Conservation (phyloP, 495 filamentous ascomycete species). For the Penicillium turbatum region DNA sequence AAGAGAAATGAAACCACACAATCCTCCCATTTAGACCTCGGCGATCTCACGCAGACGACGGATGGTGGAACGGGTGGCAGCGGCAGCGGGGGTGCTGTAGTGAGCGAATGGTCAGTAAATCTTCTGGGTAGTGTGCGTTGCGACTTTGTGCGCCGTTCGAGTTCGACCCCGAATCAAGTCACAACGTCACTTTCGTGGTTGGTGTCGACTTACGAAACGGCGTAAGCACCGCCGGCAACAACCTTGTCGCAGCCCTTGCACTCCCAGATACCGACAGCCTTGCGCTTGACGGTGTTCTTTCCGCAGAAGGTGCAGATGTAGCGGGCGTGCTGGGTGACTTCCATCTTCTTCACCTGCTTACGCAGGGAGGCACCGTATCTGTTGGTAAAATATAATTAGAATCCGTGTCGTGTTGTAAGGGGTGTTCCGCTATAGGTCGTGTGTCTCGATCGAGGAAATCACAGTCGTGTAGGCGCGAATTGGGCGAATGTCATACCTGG, state of each 20-base stretch:
- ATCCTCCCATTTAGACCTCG: conserved; percentile 69
- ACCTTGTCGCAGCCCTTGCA: conserved; percentile 92
- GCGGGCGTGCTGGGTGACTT: conserved; percentile 92
- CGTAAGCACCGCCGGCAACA: conserved; percentile 94
- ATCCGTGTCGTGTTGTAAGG: conserved; percentile 15
- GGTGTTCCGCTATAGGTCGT: conserved; percentile 12
- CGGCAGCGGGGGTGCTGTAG: conserved; percentile 85
- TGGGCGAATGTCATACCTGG: conserved; percentile 49
- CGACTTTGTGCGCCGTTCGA: background rate
- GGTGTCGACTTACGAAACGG: conserved; percentile 75
- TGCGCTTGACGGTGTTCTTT: conserved; percentile 88
- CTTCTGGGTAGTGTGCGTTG: background rate
- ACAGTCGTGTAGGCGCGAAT: conserved; percentile 21
- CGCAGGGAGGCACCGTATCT: conserved; percentile 99
- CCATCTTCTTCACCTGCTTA: conserved; percentile 99
- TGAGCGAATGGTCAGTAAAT: conserved; percentile 20
- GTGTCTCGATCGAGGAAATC: conserved; percentile 18
- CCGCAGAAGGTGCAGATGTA: conserved; percentile 91
- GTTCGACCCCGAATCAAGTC: background rate
- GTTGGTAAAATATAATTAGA: conserved; percentile 28
- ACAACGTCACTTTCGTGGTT: background rate
- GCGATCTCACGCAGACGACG: conserved; percentile 96
- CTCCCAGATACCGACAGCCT: conserved; percentile 93
- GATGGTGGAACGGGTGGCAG: conserved; percentile 94
- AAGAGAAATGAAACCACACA: conserved; percentile 42